These are phyloP conservation scores for Alternaria infectoria DNA, from an alignment of 2,329 filamentous ascomycete genomes.

Conservation along the genomic window DNA sequence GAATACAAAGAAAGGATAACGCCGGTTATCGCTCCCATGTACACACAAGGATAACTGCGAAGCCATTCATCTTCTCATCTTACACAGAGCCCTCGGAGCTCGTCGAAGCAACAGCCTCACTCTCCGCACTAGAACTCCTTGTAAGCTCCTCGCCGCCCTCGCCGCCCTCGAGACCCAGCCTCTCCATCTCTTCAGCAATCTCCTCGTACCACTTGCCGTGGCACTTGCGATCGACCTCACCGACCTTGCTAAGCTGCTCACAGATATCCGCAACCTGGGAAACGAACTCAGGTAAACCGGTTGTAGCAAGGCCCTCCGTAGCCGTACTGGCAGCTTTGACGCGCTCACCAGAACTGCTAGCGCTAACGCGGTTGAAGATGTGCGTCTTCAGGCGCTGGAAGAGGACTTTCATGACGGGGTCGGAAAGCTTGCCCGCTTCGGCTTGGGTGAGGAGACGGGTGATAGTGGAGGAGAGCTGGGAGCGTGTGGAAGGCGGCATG, in stretches of 20 bases:
- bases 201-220: conserved; percentile 75
- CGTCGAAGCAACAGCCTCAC: conserved; percentile 14
- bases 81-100: background rate
- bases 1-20: background rate
- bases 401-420: conserved; percentile 71
- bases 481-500: conserved; percentile 56
- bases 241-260: conserved; percentile 69
- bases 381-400: conserved; percentile 72
- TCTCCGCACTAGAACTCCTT: conserved; percentile 33
- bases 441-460: conserved; percentile 61
- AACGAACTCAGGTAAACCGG: conserved; percentile 77
- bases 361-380: conserved; percentile 68
- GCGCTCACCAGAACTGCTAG: conserved; percentile 72
- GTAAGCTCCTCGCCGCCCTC: conserved; percentile 39
- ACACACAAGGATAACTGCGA: background rate
- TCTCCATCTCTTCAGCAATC: conserved; percentile 63
- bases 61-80: background rate
- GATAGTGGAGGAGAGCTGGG: conserved; percentile 53
- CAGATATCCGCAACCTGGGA: conserved; percentile 72
- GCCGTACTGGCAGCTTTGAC: conserved; percentile 72
- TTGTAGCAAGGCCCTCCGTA: conserved; percentile 70
- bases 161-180: conserved; percentile 39
- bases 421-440: conserved; percentile 57
- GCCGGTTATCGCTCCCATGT: background rate
- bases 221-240: conserved; percentile 69